These are phyloP conservation scores for Kazachstania kunashirensis DNA, from an alignment of 805 yeast genomes.

Conservation along the genomic window DNA sequence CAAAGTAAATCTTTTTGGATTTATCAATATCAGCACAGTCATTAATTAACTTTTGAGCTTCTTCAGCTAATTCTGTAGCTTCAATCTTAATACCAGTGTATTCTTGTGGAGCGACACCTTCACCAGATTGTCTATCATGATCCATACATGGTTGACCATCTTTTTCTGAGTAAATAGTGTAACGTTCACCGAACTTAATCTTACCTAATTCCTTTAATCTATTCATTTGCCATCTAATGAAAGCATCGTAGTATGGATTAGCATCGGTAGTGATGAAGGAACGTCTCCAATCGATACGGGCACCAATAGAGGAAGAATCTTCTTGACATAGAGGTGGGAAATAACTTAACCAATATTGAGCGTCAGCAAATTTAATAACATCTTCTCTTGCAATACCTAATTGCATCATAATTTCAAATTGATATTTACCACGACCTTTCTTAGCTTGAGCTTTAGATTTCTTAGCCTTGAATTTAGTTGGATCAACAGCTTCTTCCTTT, in stretches of 20 bases:
- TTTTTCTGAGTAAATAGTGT: conserved; percentile 92
- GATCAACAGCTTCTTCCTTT: conserved; percentile 52
- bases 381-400: conserved; percentile 80
- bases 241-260: conserved; percentile 90
- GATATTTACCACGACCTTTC: conserved; percentile 88
- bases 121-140: conserved; percentile 95
- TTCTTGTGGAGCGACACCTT: conserved; percentile 95
- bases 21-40: conserved; percentile 29
- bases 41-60: conserved; percentile 32
- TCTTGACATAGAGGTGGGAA: conserved; percentile 85
- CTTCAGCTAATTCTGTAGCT: conserved; percentile 47
- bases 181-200: conserved; percentile 96
- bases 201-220: conserved; percentile 75
- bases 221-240: conserved; percentile 94
- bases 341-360: conserved; percentile 79
- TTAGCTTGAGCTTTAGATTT: conserved; percentile 92
- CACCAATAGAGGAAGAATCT: conserved; percentile 76
- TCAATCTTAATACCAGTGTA: conserved; percentile 86
- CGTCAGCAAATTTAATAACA: conserved; percentile 79
- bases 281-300: conserved; percentile 97
- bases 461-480: conserved; percentile 83
- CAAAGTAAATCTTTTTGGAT: conserved; percentile 63
- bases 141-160: conserved; percentile 99
- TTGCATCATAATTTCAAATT: conserved; percentile 93
- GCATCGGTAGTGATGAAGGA: conserved; percentile 90